phyloP scores from a whole-genome alignment of 2,329 filamentous ascomycete genomes.

The Ampelomyces quisqualis region DNA sequence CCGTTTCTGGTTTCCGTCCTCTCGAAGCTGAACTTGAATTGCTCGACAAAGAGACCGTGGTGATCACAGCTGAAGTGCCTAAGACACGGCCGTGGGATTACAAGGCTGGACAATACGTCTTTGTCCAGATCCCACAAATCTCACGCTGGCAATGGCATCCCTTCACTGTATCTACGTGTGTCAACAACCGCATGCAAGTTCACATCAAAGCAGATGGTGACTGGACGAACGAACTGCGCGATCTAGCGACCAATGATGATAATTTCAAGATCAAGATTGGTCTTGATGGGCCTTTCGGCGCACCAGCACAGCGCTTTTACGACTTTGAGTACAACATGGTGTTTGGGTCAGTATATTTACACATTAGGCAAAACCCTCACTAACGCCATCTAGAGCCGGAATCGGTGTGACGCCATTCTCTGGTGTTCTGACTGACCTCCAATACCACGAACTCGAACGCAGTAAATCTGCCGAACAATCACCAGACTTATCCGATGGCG shows the following conservation, averaged over 20 bases:
- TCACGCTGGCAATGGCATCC: constrained; percentile 62
- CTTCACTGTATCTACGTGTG: constrained; percentile 59
- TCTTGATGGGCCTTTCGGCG: constrained; percentile 60
- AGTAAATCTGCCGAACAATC: constrained; percentile 17
- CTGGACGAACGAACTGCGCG: constrained; percentile 54
- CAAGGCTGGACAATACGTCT: constrained; percentile 59
- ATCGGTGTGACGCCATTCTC: constrained; percentile 62
- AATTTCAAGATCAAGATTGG: constrained; percentile 51
- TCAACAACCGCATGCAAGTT: constrained; percentile 54
- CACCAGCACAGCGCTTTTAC: constrained; percentile 60
- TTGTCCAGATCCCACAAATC: constrained; percentile 56
- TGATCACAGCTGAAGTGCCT: constrained; percentile 53
- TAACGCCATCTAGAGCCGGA: constrained; percentile 45
- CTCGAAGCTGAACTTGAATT: constrained; percentile 53
- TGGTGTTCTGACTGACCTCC: constrained; percentile 58
- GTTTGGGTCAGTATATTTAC: constrained; percentile 43
- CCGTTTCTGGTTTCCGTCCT: constrained; percentile 51
- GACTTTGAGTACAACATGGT: constrained; percentile 59
- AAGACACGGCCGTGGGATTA: constrained; percentile 55
- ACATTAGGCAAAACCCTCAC: background rate
- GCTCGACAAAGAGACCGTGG: constrained; percentile 56
- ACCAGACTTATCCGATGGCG: constrained; percentile 8
- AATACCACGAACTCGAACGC: constrained; percentile 47
- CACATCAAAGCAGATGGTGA: constrained; percentile 62
- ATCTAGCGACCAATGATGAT: constrained; percentile 44